These are phyloP conservation scores for Vaccinium darrowii DNA, from an alignment of 148 eudicot genomes.

Conservation along the genomic window DNA sequence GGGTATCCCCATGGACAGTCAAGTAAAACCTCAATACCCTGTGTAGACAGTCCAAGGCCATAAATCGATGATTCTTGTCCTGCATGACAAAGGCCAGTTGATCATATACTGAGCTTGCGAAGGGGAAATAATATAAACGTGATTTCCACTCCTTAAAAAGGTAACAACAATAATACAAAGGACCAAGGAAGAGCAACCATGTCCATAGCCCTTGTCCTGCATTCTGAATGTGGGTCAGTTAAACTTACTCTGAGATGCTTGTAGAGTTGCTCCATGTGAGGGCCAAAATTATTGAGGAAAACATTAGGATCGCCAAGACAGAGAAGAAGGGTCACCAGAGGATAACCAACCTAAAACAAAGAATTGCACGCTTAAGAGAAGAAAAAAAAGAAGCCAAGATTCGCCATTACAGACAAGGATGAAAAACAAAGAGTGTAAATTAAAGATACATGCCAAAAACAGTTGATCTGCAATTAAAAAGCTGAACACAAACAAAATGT, in stretches of 20 bases:
- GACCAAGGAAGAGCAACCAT: neutral
- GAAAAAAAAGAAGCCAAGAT: neutral
- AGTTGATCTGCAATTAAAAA: neutral
- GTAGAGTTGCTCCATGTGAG: conserved; percentile 98
- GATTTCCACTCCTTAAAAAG: neutral
- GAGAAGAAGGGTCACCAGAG: conserved; percentile 94
- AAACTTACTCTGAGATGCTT: conserved; percentile 85
- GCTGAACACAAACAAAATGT: neutral
- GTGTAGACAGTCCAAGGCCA: conserved; percentile 98
- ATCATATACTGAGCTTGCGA: neutral
- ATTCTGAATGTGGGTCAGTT: neutral
- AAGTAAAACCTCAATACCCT: conserved; percentile 90
- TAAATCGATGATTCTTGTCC: conserved; percentile 98
- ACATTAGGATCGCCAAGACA: conserved; percentile 96
- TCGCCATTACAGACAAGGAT: neutral
- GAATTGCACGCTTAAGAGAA: neutral
- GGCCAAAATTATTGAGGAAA: conserved; percentile 79
- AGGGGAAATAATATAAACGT: neutral
- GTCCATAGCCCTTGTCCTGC: conserved; percentile 4
- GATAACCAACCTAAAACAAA: conserved; percentile 73
- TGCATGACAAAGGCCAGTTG: conserved; percentile 34
- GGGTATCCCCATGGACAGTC: conserved; percentile 86
- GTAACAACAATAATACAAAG: neutral
- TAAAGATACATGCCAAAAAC: neutral
- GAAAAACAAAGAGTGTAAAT: neutral